These are phyloP conservation scores for Coprinopsis marcescibilis DNA, from an alignment of 768 basidiomycete species.

Conservation along the genomic window DNA sequence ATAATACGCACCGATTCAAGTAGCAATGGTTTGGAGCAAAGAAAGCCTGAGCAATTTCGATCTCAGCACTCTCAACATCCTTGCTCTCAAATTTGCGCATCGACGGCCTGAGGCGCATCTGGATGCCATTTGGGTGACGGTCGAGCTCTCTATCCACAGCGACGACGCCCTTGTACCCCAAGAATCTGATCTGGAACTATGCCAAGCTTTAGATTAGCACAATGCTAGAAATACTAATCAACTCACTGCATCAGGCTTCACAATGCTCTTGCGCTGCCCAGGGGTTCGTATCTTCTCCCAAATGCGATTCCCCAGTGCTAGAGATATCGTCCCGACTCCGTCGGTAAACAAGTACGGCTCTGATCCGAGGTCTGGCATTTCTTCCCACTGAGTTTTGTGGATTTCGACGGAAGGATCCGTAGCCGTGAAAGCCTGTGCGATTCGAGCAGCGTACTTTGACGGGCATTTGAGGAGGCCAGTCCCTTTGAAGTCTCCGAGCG, in stretches of 20 bases:
- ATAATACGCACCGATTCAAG: conserved; percentile 56
- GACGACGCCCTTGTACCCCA: conserved; percentile 83
- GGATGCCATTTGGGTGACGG: conserved; percentile 35
- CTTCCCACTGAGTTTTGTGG: conserved; percentile 50
- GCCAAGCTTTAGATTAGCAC: conserved; percentile 6
- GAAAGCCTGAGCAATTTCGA: conserved; percentile 71
- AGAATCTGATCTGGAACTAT: conserved; percentile 77
- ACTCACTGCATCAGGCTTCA: conserved; percentile 54
- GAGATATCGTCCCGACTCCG: conserved; percentile 76
- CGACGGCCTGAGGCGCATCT: conserved; percentile 63
- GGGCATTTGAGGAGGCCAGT: conserved; percentile 45
- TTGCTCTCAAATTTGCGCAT: conserved; percentile 72
- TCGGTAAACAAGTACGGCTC: conserved; percentile 55
- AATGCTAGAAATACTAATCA: background rate
- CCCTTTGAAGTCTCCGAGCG: conserved; percentile 63
- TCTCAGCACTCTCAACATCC: conserved; percentile 43
- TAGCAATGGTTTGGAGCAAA: conserved; percentile 54
- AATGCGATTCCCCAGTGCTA: conserved; percentile 48
- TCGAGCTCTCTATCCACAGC: conserved; percentile 54
- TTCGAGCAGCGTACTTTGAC: conserved; percentile 77
- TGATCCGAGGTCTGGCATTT: conserved; percentile 50
- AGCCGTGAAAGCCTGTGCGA: conserved; percentile 80
- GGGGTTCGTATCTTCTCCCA: conserved; percentile 49
- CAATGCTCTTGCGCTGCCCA: conserved; percentile 26
- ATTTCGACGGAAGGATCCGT: conserved; percentile 71